phyloP scores from a whole-genome alignment of 2,329 filamentous ascomycete genomes.

The Lasiodiplodia sp. region DNA sequence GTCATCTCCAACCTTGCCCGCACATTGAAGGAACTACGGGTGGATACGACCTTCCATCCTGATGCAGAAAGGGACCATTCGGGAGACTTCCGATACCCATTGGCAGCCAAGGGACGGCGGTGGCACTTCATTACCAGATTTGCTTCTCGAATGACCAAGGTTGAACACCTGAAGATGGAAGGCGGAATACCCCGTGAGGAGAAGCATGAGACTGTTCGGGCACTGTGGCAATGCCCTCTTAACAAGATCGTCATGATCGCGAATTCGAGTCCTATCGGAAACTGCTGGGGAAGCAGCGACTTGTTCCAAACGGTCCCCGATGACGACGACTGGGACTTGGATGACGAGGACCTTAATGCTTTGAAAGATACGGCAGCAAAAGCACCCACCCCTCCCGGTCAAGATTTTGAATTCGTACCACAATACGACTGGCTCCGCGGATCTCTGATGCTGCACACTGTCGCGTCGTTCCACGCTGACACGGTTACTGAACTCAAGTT shows the following conservation, averaged over 20 bases:
- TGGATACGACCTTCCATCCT: constrained; percentile 45
- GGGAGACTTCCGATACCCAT: constrained; percentile 34
- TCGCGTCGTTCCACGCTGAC: constrained; percentile 50
- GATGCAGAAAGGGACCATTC: constrained; percentile 38
- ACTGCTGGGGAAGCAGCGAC: constrained; percentile 53
- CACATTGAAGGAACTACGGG: constrained; percentile 51
- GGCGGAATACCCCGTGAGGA: constrained; percentile 57
- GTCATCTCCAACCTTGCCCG: constrained; percentile 50
- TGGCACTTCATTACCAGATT: constrained; percentile 53
- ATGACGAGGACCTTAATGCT: constrained; percentile 39
- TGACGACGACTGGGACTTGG: constrained; percentile 5
- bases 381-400: constrained; percentile 27
- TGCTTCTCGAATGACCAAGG: constrained; percentile 49
- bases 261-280: constrained; percentile 51
- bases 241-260: constrained; percentile 57
- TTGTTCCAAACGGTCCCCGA: background rate
- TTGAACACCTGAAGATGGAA: constrained; percentile 56
- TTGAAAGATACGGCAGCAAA: constrained; percentile 36
- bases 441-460: constrained; percentile 51
- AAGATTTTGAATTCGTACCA: constrained; percentile 43
- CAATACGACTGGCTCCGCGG: constrained; percentile 51
- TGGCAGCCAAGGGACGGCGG: constrained; percentile 37
- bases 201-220: constrained; percentile 54
- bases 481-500: constrained; percentile 56
- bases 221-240: constrained; percentile 50